Evolutionary conservation across 208 protist species (phyloP).

Genomic region (Trypanosoma scelopori): DNA sequence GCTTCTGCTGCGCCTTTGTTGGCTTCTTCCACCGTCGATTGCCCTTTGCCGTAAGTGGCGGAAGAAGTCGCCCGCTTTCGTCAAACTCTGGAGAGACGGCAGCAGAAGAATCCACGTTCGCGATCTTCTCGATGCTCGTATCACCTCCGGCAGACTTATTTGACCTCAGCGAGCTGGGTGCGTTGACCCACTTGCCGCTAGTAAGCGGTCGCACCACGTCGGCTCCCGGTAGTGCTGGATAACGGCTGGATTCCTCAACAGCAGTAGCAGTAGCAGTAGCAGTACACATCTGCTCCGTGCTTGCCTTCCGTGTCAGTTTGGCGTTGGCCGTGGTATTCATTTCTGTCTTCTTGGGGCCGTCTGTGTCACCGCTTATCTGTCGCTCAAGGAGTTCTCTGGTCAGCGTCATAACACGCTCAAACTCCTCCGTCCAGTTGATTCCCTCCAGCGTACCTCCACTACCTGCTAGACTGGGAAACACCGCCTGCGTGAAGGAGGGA

Average conservation of each 20-base stretch:
- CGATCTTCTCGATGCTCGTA: not conserved
- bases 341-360: slow-evolving; percentile 21
- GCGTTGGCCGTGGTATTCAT: not conserved
- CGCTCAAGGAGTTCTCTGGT: slow-evolving; percentile 65
- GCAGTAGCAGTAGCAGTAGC: not conserved
- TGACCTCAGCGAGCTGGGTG: slow-evolving; percentile 25
- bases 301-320: not conserved
- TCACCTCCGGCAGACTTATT: slow-evolving; percentile 2
- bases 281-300: not conserved
- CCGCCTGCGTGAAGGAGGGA: slow-evolving; percentile 23
- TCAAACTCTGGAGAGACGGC: slow-evolving; percentile 17
- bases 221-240: slow-evolving; percentile 14
- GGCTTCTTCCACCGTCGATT: slow-evolving; percentile 87
- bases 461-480: not conserved
- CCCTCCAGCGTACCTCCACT: slow-evolving; percentile 14
- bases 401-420: slow-evolving; percentile 68
- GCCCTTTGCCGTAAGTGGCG: slow-evolving; percentile 51
- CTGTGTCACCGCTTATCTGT: slow-evolving; percentile 46
- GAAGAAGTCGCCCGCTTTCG: slow-evolving; percentile 33
- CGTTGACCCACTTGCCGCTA: slow-evolving; percentile 42
- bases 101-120: not conserved
- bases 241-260: slow-evolving; percentile 3
- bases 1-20: slow-evolving; percentile 77
- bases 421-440: slow-evolving; percentile 73
- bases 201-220: slow-evolving; percentile 31